Conservation (phyloP, 2,329 filamentous ascomycete genomes). For the Clathrospora elynae region DNA sequence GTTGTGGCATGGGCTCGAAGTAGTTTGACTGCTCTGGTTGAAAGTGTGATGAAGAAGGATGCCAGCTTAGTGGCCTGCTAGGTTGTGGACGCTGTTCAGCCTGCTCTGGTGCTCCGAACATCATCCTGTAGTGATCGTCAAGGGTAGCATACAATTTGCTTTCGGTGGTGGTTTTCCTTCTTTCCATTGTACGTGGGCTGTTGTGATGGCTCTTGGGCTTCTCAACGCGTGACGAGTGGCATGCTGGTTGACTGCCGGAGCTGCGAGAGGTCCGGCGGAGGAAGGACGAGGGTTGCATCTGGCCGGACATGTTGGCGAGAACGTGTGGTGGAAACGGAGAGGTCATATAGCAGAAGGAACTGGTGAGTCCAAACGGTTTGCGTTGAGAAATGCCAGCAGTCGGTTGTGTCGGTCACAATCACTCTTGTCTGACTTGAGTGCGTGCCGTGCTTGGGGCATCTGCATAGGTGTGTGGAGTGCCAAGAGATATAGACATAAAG, state of each 20-base stretch:
- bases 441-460: slow-evolving; percentile 27
- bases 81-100: slow-evolving; percentile 34
- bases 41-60: slow-evolving; percentile 64
- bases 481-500: slow-evolving; percentile 46
- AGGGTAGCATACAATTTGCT: slow-evolving; percentile 48
- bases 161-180: slow-evolving; percentile 47
- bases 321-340: slow-evolving; percentile 24
- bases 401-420: slow-evolving; percentile 26
- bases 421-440: slow-evolving; percentile 24
- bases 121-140: slow-evolving; percentile 50
- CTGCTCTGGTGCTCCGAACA: slow-evolving; percentile 46
- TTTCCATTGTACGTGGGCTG: slow-evolving; percentile 44
- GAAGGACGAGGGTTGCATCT: slow-evolving; percentile 35
- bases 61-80: slow-evolving; percentile 72
- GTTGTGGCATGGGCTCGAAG: slow-evolving; percentile 29
- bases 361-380: slow-evolving; percentile 15
- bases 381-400: slow-evolving; percentile 13
- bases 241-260: slow-evolving; percentile 34
- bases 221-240: slow-evolving; percentile 45
- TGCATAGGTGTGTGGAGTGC: slow-evolving; percentile 47
- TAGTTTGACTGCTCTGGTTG: slow-evolving; percentile 27
- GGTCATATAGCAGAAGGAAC: slow-evolving; percentile 3
- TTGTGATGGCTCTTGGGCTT: slow-evolving; percentile 49
- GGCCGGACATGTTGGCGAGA: slow-evolving; percentile 31
- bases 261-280: slow-evolving; percentile 41